A percentile compares a stretch with the other conserved stretches of the same genome.
These are phyloP conservation scores for Zoysia japonica DNA, from an alignment of 176 grass and related monocot species.

Conservation along the genomic window DNA sequence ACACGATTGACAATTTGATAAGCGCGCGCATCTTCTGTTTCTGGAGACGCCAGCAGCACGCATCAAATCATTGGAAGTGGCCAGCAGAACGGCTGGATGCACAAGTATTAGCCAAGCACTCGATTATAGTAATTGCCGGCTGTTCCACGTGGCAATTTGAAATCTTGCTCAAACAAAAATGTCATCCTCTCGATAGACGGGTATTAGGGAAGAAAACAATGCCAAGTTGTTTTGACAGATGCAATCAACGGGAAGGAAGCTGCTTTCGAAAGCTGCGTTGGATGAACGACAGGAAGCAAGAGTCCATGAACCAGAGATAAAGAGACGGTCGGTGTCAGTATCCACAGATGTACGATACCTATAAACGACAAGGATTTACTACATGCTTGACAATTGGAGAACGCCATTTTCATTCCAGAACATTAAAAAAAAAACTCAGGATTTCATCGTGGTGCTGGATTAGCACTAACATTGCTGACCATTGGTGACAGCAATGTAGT, in stretches of 20 bases:
- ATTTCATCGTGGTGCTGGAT: too few relatives aligned
- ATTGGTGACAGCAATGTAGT: too few relatives aligned
- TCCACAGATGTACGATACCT: not conserved
- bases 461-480: too few relatives aligned
- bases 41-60: not conserved
- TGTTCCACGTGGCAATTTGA: not conserved
- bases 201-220: too few relatives aligned
- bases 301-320: not conserved
- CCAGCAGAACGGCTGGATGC: not conserved
- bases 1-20: not conserved
- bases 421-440: too few relatives aligned
- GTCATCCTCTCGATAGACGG: too few relatives aligned
- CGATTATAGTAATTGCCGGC: not conserved
- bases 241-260: too few relatives aligned
- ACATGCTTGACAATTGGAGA: not conserved
- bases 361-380: not conserved
- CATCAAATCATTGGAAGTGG: not conserved
- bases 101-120: not conserved
- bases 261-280: too few relatives aligned
- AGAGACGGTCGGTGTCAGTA: not conserved
- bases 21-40: too few relatives aligned
- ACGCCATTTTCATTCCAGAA: too few relatives aligned
- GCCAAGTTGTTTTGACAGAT: too few relatives aligned
- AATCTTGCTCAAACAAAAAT: too few relatives aligned
- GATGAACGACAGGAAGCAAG: not conserved